phyloP scores from a whole-genome alignment of 805 yeast species.

The Kodamaea nitidulidarum region DNA sequence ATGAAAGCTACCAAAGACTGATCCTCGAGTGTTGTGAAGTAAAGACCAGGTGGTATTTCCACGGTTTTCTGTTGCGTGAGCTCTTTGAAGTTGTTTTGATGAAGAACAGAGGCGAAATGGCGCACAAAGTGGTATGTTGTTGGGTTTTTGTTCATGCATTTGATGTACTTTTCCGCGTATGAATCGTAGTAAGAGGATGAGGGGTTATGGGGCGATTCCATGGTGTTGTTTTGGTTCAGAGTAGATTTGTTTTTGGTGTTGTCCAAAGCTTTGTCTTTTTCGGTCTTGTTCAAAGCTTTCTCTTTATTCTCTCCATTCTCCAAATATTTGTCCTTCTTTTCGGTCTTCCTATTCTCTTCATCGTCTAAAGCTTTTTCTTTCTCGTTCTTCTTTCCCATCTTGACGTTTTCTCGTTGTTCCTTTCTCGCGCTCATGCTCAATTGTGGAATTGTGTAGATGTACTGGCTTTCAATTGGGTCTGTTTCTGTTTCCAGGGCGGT shows the following conservation, averaged over 20 bases:
- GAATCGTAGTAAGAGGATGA: slow-evolving; percentile 13
- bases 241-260: no score
- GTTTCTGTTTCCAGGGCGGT: slow-evolving; percentile 8
- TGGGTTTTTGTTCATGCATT: slow-evolving; percentile 36
- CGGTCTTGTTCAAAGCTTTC: no score
- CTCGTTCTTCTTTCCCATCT: not conserved
- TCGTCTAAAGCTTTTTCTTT: not conserved
- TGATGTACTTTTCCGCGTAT: slow-evolving; percentile 22
- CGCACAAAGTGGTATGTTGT: slow-evolving; percentile 37
- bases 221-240: no score
- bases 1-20: slow-evolving; percentile 34
- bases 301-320: no score
- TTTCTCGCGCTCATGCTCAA: slow-evolving; percentile 6
- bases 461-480: slow-evolving; percentile 6
- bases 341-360: not conserved
- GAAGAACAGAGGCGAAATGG: slow-evolving; percentile 21
- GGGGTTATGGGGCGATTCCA: no score
- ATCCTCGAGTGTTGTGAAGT: slow-evolving; percentile 30
- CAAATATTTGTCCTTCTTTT: no score
- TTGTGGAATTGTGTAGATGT: slow-evolving; percentile 8
- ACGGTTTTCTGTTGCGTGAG: slow-evolving; percentile 19
- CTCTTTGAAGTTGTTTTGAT: slow-evolving; percentile 26
- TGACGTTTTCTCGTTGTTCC: not conserved
- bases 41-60: slow-evolving; percentile 17
- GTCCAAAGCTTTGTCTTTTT: no score